These are phyloP conservation scores for Pisolithus microcarpus DNA, from an alignment of 768 basidiomycete genomes.

Conservation along the genomic window DNA sequence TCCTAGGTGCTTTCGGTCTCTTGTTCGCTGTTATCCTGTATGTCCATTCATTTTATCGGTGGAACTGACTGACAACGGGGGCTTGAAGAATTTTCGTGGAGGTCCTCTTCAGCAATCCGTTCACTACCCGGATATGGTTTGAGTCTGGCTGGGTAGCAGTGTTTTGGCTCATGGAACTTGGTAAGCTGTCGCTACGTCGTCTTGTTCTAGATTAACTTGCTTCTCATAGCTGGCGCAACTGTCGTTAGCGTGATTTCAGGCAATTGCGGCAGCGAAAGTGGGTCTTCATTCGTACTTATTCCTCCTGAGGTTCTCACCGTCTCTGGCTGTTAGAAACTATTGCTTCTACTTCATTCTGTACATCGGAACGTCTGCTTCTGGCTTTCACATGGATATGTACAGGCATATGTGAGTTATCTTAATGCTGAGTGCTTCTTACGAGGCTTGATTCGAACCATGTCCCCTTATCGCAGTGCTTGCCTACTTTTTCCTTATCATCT, in stretches of 20 bases:
- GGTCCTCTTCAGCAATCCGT: conserved; percentile 40
- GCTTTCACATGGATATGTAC: conserved; percentile 55
- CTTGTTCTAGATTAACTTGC: conserved; percentile 1
- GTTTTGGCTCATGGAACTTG: conserved; percentile 52
- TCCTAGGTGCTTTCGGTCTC: conserved; percentile 53
- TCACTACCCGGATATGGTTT: conserved; percentile 64
- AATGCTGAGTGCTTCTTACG: background rate
- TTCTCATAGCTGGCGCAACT: conserved; percentile 41
- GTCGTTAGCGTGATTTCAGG: conserved; percentile 39
- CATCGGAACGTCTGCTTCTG: conserved; percentile 47
- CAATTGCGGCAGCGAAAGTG: conserved; percentile 30
- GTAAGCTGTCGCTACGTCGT: conserved; percentile 31
- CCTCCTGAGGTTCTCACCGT: background rate
- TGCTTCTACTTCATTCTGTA: conserved; percentile 27
- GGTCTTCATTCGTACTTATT: background rate
- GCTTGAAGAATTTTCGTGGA: conserved; percentile 48
- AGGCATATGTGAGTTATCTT: conserved; percentile 31
- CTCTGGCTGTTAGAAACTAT: background rate
- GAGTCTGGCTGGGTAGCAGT: conserved; percentile 56
- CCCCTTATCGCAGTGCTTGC: conserved; percentile 38
- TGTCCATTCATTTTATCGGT: conserved; percentile 14
- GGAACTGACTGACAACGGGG: background rate
- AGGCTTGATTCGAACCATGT: conserved; percentile 1
- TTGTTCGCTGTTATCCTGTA: conserved; percentile 53
- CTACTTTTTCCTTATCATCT: conserved; percentile 48